Conservation (phyloP, 805 yeast genomes). For the Maudiozyma serrabonitensis region DNA sequence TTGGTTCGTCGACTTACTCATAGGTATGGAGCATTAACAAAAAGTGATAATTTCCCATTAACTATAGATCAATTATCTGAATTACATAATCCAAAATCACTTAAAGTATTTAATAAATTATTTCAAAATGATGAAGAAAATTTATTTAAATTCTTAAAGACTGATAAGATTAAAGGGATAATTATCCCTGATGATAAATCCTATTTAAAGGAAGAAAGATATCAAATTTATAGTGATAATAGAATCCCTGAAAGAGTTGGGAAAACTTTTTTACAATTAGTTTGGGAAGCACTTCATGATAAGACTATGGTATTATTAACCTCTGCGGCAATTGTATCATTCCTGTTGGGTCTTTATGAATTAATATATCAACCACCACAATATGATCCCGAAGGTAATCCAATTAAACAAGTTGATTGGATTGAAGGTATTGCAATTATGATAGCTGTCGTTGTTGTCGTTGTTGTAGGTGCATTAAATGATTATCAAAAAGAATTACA, state of each 20-base stretch:
- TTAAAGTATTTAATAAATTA: constrained; percentile 14
- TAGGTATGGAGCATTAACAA: background rate
- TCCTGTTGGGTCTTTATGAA: constrained; percentile 86
- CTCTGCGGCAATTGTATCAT: constrained; percentile 79
- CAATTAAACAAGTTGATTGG: constrained; percentile 86
- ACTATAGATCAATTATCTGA: constrained; percentile 13
- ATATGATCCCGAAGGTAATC: constrained; percentile 68
- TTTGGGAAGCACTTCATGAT: constrained; percentile 82
- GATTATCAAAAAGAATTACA: constrained; percentile 95
- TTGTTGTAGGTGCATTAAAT: constrained; percentile 87
- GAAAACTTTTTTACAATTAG: constrained; percentile 56
- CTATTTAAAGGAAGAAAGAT: constrained; percentile 9
- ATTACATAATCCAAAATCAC: constrained; percentile 28
- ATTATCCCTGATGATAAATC: constrained; percentile 3
- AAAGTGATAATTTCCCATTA: background rate
- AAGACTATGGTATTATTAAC: constrained; percentile 77
- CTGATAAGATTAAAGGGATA: constrained; percentile 19
- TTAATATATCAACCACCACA: constrained; percentile 76
- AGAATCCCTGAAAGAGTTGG: constrained; percentile 60
- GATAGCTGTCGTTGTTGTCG: constrained; percentile 84
- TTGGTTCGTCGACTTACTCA: background rate
- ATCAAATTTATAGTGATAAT: constrained; percentile 55
- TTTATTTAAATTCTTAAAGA: constrained; percentile 15
- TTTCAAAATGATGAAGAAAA: constrained; percentile 17
- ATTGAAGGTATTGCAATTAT: constrained; percentile 98